Evolutionary conservation across 2,329 filamentous ascomycete genomes (phyloP), one percentile per base, ranked within the genome.

Genomic region (Aureobasidium melanogenum): DNA sequence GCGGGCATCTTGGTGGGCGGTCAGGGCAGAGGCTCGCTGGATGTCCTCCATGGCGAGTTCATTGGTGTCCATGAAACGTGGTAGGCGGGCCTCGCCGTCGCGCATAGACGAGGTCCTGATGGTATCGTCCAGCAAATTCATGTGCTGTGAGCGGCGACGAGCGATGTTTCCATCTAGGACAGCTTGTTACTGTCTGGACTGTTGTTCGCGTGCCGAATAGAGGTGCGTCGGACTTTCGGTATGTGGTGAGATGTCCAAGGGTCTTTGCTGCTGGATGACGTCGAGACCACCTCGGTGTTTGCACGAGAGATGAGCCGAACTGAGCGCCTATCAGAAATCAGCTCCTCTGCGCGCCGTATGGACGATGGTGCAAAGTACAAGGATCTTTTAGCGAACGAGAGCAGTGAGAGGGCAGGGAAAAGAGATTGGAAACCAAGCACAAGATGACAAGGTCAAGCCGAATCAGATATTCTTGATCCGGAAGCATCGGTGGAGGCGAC

Each of bases 1-100:
- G 65, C 88, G 80, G 19, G 84, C 82, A 70, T 86, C 79, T 64
- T 77, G 74, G 65, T 79, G 75, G 34, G 82, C 78, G 64, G 78
- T 76, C 63, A 83, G 72, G 57, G 71, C 73, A 47, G 65, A 67
- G 57, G 68, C 66, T 62, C 71, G 71, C 66, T 67, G 66, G 65
- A 72, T 69, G 66, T 73, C 71, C 62, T 73, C 71, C 62, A 63
- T 60, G 36, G 67, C 52, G 59, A 63, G 58, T 36, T 65, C 75
- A 76, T 76, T 64, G 67, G 72, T 67, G 65, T 73, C 71, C 77
- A 79, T 79, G 68, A 76, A 77, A 71, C 63, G 72, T 65, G 69
- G 63, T 44, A 38, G 26, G 7, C 44, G 26, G 41, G 54, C 41
- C 54, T 58, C 54, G 54, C 54, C 54, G 56, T 59, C 32, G 43